Evolutionary conservation across 192 early-diverging fungal genomes (phyloP), one percentile per base, ranked within the genome.

Genomic region (Haplosporangium gracile): DNA sequence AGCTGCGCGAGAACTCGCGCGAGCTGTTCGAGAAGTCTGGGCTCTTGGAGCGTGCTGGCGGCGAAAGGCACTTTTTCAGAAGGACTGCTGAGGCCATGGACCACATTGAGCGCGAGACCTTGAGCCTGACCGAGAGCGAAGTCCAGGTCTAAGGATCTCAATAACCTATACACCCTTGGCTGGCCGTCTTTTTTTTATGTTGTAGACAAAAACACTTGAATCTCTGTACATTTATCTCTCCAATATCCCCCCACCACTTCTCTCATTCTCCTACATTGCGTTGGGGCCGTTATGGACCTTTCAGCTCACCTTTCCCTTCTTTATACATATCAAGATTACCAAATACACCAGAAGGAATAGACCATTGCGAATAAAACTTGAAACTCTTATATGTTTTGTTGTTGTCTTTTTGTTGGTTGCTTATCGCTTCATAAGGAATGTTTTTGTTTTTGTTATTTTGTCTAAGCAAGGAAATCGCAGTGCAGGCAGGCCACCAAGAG

Each of bases 21-120:
- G 89, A 88, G 20, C 73, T 91, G n/a, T 98, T 99, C 87, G 85
- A 91, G 45, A 92, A 94, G 10, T 93, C 96, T 1, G 95, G 95
- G 4, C 87, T 98, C 53, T 87, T 89, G 68, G 83, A 92, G 15
- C 84, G 84, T 51, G 79, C 82, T 38, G 92, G 93, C 22, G 96
- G 97, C 13, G 86, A 89, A 26, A 82, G 91, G 11, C 91, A 94
- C 78, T 93, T 96, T 60, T 97, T 97, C 83, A 77, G 88, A 74
- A 76, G 82, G 55, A 88, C 82, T 43, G 82, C 89, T 7, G 91
- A 95, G 36, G 95, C 95, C 15, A 82, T 94, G 72, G 77, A 85
- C 1, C 91, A 91, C 80, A 79, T 94, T 63, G 89, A 92, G 40
- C 84, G 76, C 68, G 84, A 86, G 57, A 45, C 84, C 5, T 49